Base-by-base conservation (phyloP, 2,329 filamentous ascomycete genomes). In the Tolypocladium nubicola region DNA sequence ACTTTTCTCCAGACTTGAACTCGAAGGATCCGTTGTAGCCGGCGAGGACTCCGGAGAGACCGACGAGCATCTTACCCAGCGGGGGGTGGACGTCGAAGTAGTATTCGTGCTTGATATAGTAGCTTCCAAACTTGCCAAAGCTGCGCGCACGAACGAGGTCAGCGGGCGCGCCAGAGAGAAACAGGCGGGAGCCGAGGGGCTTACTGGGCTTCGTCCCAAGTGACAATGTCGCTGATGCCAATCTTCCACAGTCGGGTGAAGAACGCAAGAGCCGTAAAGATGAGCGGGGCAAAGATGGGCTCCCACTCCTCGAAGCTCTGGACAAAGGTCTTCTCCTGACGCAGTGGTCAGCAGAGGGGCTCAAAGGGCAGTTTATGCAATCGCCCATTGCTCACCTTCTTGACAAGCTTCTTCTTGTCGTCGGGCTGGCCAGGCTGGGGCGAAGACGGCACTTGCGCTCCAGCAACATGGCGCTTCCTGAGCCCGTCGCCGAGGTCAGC, bases 21-120 rank as follows among this genome's bases (percentile, higher is more conserved):
- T 99, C 94, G 75, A 99, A 99, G 4, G 93, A 95, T 58, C 94
- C 94, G 78, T 99, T 99, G 80, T 99, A 99, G 63, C 93, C 93
- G 64, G 93, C 95, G 60, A 99, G 81, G 70, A 95, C 96, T 70
- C 94, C 94, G 8, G 94, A 97, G 55, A 99, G 82, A 61, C 94
- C 94, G 65, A 99, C 93, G 57, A 99, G 85, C 85, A 99, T 97
- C 80, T 99, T 99, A 71, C 94, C 94, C 60, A 99, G 85, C 56
- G 94, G 94, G 63, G 94, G 94, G 74, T 96, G 90, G 58, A 95
- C 88, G 63, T 76, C 73, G 67, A 99, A 99, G 82, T 99, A 99
- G 80, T 97, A 97, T 75, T 99, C 94, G 73, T 93, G 90, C 75
- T 99, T 97, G 70, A 99, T 86, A 74, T 99, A 99, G 76, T 99